A percentile compares a stretch with the other conserved stretches of the same genome.
Conservation (phyloP, 176 grass and related monocot genomes). For the Eremochloa ophiuroides region DNA sequence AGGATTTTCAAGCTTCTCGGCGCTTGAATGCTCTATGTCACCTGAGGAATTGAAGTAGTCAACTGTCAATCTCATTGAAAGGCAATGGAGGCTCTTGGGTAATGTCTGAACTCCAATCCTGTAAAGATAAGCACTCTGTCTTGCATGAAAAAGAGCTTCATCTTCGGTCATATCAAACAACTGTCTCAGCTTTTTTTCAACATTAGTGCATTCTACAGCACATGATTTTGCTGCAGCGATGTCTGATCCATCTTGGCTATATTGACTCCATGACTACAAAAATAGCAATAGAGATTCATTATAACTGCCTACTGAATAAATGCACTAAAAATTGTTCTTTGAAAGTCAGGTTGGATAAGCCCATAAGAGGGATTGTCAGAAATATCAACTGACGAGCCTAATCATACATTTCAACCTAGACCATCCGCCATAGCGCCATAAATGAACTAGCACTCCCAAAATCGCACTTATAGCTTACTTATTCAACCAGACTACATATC, state of each 20-base stretch:
- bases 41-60: slow-evolving; percentile 54
- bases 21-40: slow-evolving; percentile 27
- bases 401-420: background rate
- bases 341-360: background rate
- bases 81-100: slow-evolving; percentile 67
- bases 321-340: background rate
- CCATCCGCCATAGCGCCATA: background rate
- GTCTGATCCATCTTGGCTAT: slow-evolving; percentile 57
- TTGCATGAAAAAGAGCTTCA: slow-evolving; percentile 79
- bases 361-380: background rate
- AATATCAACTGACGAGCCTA: background rate
- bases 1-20: slow-evolving; percentile 47
- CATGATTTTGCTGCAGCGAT: slow-evolving; percentile 63
- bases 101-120: slow-evolving; percentile 59
- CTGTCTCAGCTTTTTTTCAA: slow-evolving; percentile 72
- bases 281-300: slow-evolving; percentile 3
- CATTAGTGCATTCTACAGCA: slow-evolving; percentile 49
- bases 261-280: slow-evolving; percentile 48
- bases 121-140: slow-evolving; percentile 62
- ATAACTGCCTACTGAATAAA: background rate
- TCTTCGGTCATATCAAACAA: slow-evolving; percentile 70
- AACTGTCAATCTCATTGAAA: slow-evolving; percentile 69
- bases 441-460: slow-evolving; percentile 1
- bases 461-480: background rate
- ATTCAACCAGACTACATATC: background rate